Evolutionary conservation across 2,329 filamentous ascomycete species (phyloP).

Genomic region (Penicillium sclerotiorum): DNA sequence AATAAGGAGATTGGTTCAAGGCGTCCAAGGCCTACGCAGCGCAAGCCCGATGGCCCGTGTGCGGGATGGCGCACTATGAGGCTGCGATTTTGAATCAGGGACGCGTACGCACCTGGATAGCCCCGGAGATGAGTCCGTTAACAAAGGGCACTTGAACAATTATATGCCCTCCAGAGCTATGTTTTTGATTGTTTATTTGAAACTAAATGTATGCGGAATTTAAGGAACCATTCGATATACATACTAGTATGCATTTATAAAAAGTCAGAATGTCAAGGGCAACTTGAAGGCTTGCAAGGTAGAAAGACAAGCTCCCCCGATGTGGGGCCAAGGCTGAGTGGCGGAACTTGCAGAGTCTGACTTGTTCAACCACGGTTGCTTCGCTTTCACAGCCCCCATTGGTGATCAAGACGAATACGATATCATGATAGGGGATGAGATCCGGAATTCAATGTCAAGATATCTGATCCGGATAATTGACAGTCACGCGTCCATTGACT

Average conservation of each 20-base stretch:
- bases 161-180: too few species aligned
- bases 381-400: not conserved
- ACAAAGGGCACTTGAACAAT: too few species aligned
- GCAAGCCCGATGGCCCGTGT: too few species aligned
- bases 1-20: too few species aligned
- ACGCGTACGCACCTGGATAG: constrained; percentile 4
- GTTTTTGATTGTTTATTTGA: not conserved
- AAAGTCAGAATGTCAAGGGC: too few species aligned
- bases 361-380: not conserved
- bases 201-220: not conserved
- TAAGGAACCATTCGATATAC: too few species aligned
- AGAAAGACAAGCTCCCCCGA: not conserved
- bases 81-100: not conserved
- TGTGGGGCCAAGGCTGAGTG: not conserved
- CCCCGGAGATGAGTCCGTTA: not conserved
- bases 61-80: constrained; percentile 1
- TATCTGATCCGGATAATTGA: not conserved
- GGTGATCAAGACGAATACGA: not conserved
- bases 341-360: constrained; percentile 3
- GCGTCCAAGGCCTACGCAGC: too few species aligned
- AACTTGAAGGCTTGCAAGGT: not conserved
- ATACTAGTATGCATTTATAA: too few species aligned
- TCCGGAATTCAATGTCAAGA: not conserved
- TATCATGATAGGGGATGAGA: too few species aligned
- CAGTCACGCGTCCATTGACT: too few species aligned